Base-by-base conservation (phyloP, 2,329 filamentous ascomycete genomes). In the Clonostachys sp. region DNA sequence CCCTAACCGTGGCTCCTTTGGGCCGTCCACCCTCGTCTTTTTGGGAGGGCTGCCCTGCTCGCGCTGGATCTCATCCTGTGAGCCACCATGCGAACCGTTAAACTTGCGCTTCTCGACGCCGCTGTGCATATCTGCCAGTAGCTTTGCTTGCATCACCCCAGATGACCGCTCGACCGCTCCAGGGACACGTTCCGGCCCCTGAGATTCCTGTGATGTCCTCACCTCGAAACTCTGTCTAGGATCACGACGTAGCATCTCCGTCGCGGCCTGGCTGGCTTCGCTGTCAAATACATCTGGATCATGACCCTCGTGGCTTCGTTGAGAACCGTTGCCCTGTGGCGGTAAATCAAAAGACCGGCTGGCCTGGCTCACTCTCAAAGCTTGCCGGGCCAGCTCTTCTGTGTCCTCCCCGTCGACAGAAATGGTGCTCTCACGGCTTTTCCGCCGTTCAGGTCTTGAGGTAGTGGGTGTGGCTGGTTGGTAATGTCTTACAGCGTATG, bases 381-480 rank as follows among this genome's bases (percentile, higher is more conserved):
- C 77, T 49, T 79, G 74, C 5, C 78, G 71, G 1, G 75, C 76
- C 20, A 81, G 67, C 56, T 81, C 78, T 55, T 76, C 80, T 45
- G 77, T 79, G 49, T 83, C 78, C 41, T 77, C 77, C 3, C 36
- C 36, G n/a, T 81, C 77, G 17, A 81, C 85, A 2, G 89, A 94
- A 44, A 94, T 91, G 2, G 89, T 95, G 68, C 88, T 92, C 63
- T 95, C 90, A 50, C 89, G 83, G 63, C 89, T 91, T 64, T 84
- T 83, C 45, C 81, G 80, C 44, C 71, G 71, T 17, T 72, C 69
- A 35, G 62, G 59, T 44, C 61, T 62, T 13, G 66, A 63, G 9
- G 65, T 63, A 2, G 75, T 72, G 0, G 74, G 75, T 10, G 24
- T 30, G n/a, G 69, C 71, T 6, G 73, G 69, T 3, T 67, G 59